Percentiles rank a stretch among this genome's conserved stretches.
phyloP scores from a whole-genome alignment of 2,329 filamentous ascomycete genomes.

The Neospermospora avenae region DNA sequence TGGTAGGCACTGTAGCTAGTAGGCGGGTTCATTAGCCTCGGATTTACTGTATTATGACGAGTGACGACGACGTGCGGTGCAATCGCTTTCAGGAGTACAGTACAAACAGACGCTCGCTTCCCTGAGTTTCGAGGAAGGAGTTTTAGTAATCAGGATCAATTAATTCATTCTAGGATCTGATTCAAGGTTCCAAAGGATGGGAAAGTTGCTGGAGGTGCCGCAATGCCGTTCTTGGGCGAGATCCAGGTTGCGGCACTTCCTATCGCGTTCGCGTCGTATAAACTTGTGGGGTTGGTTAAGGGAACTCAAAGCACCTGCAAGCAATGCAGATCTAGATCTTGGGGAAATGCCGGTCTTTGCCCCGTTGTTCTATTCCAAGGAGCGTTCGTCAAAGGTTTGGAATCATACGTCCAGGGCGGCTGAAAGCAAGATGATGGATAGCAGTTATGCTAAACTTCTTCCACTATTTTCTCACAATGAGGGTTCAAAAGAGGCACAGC shows the following conservation, averaged over 20 bases:
- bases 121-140: not conserved
- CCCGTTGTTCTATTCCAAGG: not conserved
- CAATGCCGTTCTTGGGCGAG: conserved; percentile 7
- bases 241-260: not conserved
- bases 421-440: not conserved
- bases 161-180: not conserved
- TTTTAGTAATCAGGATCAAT: not conserved
- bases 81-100: conserved; percentile 4
- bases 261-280: not conserved
- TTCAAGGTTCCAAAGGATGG: not conserved
- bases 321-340: not conserved
- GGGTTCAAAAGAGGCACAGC: conserved; percentile 3
- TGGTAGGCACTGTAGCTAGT: not conserved
- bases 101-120: conserved; percentile 5
- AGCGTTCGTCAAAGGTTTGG: not conserved
- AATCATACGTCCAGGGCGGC: not conserved
- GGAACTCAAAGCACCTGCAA: not conserved
- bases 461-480: not conserved
- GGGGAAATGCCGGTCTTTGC: not conserved
- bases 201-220: conserved; percentile 1
- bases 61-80: conserved; percentile 12
- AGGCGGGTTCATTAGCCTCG: not conserved
- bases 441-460: too few species aligned
- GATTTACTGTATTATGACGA: not conserved
- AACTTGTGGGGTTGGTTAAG: too few species aligned